These are phyloP conservation scores for Hypoxylon crocopeplum DNA, from an alignment of 495 filamentous ascomycete species.

Conservation along the genomic window DNA sequence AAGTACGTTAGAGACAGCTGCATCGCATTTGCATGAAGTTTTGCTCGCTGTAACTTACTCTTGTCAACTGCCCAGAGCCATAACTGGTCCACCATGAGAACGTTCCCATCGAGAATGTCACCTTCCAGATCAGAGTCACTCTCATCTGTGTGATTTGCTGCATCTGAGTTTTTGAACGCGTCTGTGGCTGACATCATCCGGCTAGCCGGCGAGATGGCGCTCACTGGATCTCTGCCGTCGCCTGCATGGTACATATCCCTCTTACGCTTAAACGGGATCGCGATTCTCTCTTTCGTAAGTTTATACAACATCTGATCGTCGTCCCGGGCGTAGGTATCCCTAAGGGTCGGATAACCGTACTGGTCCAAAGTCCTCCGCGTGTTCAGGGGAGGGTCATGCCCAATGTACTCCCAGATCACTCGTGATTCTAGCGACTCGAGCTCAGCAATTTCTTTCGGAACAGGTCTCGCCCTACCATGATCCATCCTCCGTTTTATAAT, in stretches of 20 bases:
- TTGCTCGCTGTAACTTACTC: conserved; percentile 43
- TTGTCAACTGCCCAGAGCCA: conserved; percentile 72
- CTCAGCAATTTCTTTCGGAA: conserved; percentile 58
- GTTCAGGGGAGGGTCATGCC: conserved; percentile 69
- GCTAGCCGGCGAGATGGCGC: conserved; percentile 15
- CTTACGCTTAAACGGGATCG: conserved; percentile 27
- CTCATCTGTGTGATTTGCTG: conserved; percentile 25
- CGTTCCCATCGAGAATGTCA: conserved; percentile 62
- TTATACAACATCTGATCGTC: conserved; percentile 78
- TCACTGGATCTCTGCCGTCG: conserved; percentile 19
- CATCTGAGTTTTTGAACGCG: conserved; percentile 16
- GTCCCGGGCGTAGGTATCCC: conserved; percentile 67
- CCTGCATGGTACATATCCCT: conserved; percentile 31
- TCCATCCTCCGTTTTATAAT: conserved; percentile 60
- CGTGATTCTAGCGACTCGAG: conserved; percentile 63
- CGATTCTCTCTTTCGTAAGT: conserved; percentile 58
- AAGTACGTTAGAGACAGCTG: neutral
- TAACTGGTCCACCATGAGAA: conserved; percentile 74
- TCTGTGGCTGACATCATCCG: conserved; percentile 18
- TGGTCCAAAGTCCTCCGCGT: conserved; percentile 70
- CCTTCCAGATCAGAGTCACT: conserved; percentile 42
- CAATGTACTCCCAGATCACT: conserved; percentile 69
- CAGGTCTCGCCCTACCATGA: conserved; percentile 65
- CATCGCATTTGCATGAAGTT: neutral
- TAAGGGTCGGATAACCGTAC: conserved; percentile 68